Evolutionary conservation across 2,329 filamentous ascomycete species (phyloP), one percentile per base, ranked within the genome.

Genomic region (Truncatella angustata): DNA sequence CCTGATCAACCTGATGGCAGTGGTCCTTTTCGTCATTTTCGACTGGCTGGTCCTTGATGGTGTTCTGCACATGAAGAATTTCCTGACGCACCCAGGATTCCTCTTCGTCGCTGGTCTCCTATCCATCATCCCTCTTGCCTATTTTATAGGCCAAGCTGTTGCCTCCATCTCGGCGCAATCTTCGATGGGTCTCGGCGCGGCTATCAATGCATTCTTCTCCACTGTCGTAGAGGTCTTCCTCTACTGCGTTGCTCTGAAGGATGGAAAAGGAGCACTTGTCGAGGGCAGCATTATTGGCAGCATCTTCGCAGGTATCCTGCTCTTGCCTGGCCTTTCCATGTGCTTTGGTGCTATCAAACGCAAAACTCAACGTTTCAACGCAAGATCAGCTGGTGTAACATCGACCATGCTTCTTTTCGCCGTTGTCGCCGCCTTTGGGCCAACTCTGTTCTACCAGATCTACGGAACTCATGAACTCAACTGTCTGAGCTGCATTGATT

Each of bases 151-250:
- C 1, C 94, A 99, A 72, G 94, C 94, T 34, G 94, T 99, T 42
- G 94, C 94, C 2, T 99, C 94, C 49, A 99, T 99, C 61, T 99
- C 94, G 9, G 94, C 94, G 1, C 94, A 99, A 69, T 97, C 93
- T 1, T 97, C 93, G 4, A 99, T 99, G 94, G 94, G 94, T 23
- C 79, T 99, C 7, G 94, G 94, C 66, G 94, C 94, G 24, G 95
- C 93, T 28, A 90, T 97, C 75, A 99, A 99, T 63, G 94, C 94
- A 43, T 96, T 99, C 70, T 99, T 99, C 75, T 96, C 92, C 11
- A 99, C 94, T 2, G 80, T 99, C 20, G 94, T 99, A 9, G 94
- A 99, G 67, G 95, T 99, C 1, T 99, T 95, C 70, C 83, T 99
- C 20, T 99, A 99, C 73, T 97, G 94, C 66, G 86, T 97, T 50